These are phyloP conservation scores for Raddia guianensis DNA, from an alignment of 176 grass and related monocot genomes.

Conservation along the genomic window DNA sequence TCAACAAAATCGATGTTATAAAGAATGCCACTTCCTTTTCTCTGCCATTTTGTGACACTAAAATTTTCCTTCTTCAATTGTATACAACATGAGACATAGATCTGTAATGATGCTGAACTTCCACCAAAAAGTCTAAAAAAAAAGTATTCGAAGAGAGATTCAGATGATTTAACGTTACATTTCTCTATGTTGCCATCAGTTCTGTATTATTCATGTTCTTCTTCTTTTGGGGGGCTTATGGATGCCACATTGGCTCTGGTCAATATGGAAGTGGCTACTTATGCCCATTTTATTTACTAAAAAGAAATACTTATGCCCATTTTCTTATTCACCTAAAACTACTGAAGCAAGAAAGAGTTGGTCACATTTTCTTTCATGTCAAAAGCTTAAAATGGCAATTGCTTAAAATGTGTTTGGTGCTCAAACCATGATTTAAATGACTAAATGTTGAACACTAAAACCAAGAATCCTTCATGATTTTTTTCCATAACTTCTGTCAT, in stretches of 20 bases:
- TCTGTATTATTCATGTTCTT: background rate
- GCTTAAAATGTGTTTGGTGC: background rate
- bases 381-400: background rate
- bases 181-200: slow-evolving; percentile 4
- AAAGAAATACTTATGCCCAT: too few species aligned
- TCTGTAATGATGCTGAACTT: background rate
- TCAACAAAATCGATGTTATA: slow-evolving; percentile 4
- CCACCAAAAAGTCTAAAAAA: background rate
- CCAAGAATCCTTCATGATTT: background rate
- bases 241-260: background rate
- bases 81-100: background rate
- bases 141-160: background rate
- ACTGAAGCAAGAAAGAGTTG: slow-evolving; percentile 9
- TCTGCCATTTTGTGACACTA: background rate
- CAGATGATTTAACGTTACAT: background rate
- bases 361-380: slow-evolving; percentile 34
- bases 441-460: background rate
- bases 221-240: background rate
- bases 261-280: background rate
- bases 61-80: background rate
- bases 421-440: background rate
- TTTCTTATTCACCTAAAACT: slow-evolving; percentile 3
- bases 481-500: background rate
- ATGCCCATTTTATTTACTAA: slow-evolving; percentile 33
- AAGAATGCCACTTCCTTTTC: background rate